A percentile compares a stretch with the other conserved stretches of the same genome.
phyloP scores from a whole-genome alignment of 176 grass and related monocot species.

The Thalia dealbata region DNA sequence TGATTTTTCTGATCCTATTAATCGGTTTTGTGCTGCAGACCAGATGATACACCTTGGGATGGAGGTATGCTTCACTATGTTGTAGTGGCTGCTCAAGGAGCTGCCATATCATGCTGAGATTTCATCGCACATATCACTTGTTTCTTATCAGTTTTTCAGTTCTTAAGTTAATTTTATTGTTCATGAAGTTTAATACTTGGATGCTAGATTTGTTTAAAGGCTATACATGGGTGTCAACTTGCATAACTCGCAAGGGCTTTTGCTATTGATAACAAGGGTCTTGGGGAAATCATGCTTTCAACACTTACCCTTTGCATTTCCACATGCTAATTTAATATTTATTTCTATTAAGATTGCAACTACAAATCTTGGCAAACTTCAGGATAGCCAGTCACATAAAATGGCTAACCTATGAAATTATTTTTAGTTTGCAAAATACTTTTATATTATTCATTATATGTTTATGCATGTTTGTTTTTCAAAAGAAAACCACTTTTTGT shows the following conservation, averaged over 20 bases:
- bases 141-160: background rate
- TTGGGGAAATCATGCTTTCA: no score
- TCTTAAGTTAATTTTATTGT: background rate
- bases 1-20: constrained; percentile 14
- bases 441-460: background rate
- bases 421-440: background rate
- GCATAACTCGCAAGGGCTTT: no score
- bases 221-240: background rate
- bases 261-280: no score
- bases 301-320: no score
- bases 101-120: background rate
- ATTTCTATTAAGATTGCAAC: no score
- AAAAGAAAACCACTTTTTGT: background rate
- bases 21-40: constrained; percentile 37
- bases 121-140: no score
- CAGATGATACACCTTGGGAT: constrained; percentile 86
- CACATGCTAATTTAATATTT: no score
- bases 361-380: background rate
- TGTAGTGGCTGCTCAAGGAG: background rate
- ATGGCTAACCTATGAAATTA: background rate
- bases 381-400: background rate
- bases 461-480: background rate
- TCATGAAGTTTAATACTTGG: background rate
- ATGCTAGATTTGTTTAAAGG: background rate
- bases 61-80: constrained; percentile 42